phyloP scores from a whole-genome alignment of 2,329 filamentous ascomycete species.

The Fusarium pseudocircinatum region DNA sequence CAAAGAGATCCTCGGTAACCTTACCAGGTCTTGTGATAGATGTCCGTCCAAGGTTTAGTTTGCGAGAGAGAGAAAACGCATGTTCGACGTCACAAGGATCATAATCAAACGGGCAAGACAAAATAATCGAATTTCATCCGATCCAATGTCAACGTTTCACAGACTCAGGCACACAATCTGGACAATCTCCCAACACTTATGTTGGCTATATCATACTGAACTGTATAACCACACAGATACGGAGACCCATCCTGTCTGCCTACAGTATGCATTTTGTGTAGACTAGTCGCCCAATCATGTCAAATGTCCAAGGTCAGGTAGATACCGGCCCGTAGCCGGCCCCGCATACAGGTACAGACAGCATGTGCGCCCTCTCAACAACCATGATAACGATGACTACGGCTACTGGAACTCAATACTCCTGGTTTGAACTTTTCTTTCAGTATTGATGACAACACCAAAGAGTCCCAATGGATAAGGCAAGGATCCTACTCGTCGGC shows the following conservation, averaged over 20 bases:
- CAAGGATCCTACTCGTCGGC: conserved; percentile 32
- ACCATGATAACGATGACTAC: neutral
- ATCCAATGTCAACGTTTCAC: neutral
- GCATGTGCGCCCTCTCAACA: conserved; percentile 24
- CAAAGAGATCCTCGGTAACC: conserved; percentile 16
- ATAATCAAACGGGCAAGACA: conserved; percentile 1
- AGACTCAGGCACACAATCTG: neutral
- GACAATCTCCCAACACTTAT: neutral
- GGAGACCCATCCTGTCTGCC: neutral
- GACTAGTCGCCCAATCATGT: conserved; percentile 18
- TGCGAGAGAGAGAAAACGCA: conserved; percentile 16
- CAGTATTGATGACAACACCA: neutral
- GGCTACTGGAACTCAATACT: neutral
- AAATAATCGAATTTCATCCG: neutral
- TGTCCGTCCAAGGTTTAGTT: conserved; percentile 18
- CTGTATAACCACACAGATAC: neutral
- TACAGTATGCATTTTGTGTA: neutral
- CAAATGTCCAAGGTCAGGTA: neutral
- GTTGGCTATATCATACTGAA: neutral
- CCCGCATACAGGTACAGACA: conserved; percentile 6
- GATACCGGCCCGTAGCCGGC: conserved; percentile 1
- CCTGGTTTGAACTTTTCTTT: neutral
- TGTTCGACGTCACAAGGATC: conserved; percentile 7
- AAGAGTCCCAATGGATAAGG: conserved; percentile 21
- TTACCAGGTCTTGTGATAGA: conserved; percentile 27